Evolutionary conservation across 768 basidiomycete genomes (phyloP), one percentile per base, ranked within the genome.

Genomic region (Austroboletus festivus): DNA sequence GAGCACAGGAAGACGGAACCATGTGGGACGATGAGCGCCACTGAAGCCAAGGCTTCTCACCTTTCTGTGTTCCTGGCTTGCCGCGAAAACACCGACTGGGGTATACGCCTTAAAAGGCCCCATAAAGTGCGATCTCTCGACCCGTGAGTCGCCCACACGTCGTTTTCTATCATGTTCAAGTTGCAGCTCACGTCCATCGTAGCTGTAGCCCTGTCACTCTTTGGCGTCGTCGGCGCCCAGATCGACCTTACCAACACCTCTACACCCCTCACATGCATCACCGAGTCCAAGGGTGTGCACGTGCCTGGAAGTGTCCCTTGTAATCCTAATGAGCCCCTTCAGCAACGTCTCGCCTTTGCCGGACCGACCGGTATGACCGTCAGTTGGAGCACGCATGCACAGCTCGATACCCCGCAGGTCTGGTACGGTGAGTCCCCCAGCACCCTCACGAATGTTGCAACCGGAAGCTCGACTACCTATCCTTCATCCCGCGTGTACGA

Each of bases 261-360:
- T 0, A 50, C 40, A 18, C 54, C 45, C 1, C 46, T 37, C 13
- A 62, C 62, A 1, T 63, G 62, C 44, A 45, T 64, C 15, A 49
- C 58, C 42, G 62, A 63, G 52, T 63, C 62, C 1, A 65, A 55
- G 0, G 62, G 63, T 15, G 62, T 62, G 18, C 62, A 63, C 16
- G 52, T 63, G 16, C 63, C 63, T 31, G 62, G 62, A 1, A 48
- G 57, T 2, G 50, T 63, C 28, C 62, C 62, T 1, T 63, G 62
- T 45, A 63, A 63, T 41, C 62, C 63, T 2, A 47, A 55, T 16
- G 63, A 63, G 22, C 62, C 62, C 28, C 58, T 63, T 13, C 55
- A 63, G n/a, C 57, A 63, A 9, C 60, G 22, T 24, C 49, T 63
- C 4, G 62, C 62, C 9, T 63, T 48, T 50, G 62, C 60, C 16